phyloP scores from a whole-genome alignment of 108 stramenopile genomes.

The Poteriospumella lacustris region DNA sequence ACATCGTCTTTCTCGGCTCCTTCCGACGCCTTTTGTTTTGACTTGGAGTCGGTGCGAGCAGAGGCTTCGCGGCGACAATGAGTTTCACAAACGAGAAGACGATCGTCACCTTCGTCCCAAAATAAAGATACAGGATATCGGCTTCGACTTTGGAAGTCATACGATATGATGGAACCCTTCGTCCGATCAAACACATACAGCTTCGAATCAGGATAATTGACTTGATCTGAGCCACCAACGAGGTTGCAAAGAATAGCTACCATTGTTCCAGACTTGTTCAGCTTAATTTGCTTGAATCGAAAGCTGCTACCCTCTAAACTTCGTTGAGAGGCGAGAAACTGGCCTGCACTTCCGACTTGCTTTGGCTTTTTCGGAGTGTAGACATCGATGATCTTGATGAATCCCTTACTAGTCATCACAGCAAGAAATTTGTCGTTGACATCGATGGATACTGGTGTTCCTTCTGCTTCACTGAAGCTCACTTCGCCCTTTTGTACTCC shows the following conservation, averaged over 20 bases:
- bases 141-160: constrained; percentile 36
- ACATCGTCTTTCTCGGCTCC: background rate
- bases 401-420: constrained; percentile 49
- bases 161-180: constrained; percentile 37
- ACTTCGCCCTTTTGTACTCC: constrained; percentile 42
- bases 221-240: constrained; percentile 25
- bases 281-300: constrained; percentile 43
- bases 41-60: background rate
- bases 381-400: constrained; percentile 54
- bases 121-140: constrained; percentile 4
- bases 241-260: constrained; percentile 51
- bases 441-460: constrained; percentile 46
- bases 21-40: too few species aligned
- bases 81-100: constrained; percentile 26
- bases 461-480: constrained; percentile 48
- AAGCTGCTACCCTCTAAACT: constrained; percentile 25
- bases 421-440: constrained; percentile 51
- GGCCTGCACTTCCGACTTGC: constrained; percentile 36
- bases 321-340: constrained; percentile 14
- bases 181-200: constrained; percentile 54
- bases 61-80: background rate
- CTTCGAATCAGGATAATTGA: constrained; percentile 47
- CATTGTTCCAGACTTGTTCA: constrained; percentile 54
- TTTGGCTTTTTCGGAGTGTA: constrained; percentile 39
- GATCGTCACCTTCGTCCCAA: constrained; percentile 33